Conservation (phyloP, 331 rosid species). For the Quercus tomentella region DNA sequence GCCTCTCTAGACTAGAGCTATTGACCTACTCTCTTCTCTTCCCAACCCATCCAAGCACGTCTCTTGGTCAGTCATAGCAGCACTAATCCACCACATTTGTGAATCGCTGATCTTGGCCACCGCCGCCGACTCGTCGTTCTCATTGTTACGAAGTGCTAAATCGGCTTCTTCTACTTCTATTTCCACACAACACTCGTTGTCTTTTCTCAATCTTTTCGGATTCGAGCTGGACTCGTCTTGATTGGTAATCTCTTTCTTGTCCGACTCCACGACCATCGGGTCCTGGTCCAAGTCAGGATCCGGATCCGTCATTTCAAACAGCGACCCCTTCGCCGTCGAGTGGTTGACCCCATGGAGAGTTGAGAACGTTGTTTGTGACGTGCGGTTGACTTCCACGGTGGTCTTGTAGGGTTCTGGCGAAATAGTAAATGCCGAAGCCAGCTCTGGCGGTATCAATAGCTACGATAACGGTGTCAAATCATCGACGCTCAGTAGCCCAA, state of each 20-base stretch:
- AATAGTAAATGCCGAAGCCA: no score
- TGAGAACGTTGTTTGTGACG: no score
- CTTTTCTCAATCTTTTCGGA: constrained; percentile 50
- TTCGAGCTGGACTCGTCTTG: constrained; percentile 49
- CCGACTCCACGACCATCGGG: constrained; percentile 35
- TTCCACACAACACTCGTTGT: constrained; percentile 16
- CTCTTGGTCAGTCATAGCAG: constrained; percentile 55
- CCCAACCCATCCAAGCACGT: constrained; percentile 62
- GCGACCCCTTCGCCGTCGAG: no score
- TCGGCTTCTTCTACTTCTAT: constrained; percentile 47
- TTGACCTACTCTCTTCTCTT: constrained; percentile 40
- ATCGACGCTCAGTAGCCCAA: no score
- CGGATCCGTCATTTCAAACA: no score
- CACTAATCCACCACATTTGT: constrained; percentile 62
- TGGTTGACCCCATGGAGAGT: no score
- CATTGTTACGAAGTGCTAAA: constrained; percentile 34
- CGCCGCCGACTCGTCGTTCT: constrained; percentile 31
- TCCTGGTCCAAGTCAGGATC: no score
- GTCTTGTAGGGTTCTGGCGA: no score
- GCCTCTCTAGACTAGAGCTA: neutral
- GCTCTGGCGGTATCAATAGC: no score
- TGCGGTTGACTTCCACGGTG: no score
- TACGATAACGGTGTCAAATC: no score
- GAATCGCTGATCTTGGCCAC: constrained; percentile 35
- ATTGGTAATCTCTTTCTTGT: constrained; percentile 38